Conservation (phyloP, 352 stramenopile species). For the Peronospora destructor region DNA sequence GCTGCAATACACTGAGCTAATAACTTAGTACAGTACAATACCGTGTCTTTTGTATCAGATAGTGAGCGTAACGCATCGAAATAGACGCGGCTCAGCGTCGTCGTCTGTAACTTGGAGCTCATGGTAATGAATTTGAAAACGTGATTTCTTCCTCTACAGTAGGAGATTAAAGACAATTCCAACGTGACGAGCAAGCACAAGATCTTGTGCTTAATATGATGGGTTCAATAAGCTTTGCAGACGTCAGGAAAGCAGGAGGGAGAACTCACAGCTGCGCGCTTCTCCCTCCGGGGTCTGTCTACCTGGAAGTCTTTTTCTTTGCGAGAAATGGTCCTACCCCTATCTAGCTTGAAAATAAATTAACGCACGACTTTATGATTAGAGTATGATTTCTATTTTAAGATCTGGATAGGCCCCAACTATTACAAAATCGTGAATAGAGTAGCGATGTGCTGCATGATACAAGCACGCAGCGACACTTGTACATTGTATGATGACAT, state of each 20-base stretch:
- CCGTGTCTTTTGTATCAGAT: slow-evolving; percentile 67
- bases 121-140: slow-evolving; percentile 3
- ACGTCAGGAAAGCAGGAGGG: slow-evolving; percentile 3
- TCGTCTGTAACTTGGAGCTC: slow-evolving; percentile 14
- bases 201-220: background rate
- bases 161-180: background rate
- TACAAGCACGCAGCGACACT: too few species aligned
- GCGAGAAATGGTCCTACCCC: slow-evolving; percentile 17
- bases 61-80: slow-evolving; percentile 58
- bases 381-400: too few species aligned
- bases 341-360: background rate
- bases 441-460: too few species aligned
- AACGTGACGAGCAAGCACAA: background rate
- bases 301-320: slow-evolving; percentile 12
- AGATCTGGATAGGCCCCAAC: too few species aligned
- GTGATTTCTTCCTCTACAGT: slow-evolving; percentile 1
- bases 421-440: too few species aligned
- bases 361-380: too few species aligned
- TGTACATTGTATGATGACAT: too few species aligned
- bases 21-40: slow-evolving; percentile 9
- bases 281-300: background rate
- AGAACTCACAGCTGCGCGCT: slow-evolving; percentile 1
- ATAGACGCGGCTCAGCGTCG: slow-evolving; percentile 36
- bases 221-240: background rate
- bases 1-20: background rate